Evolutionary conservation across 2,329 filamentous ascomycete genomes (phyloP).

Genomic region (Colletotrichum simmondsii): DNA sequence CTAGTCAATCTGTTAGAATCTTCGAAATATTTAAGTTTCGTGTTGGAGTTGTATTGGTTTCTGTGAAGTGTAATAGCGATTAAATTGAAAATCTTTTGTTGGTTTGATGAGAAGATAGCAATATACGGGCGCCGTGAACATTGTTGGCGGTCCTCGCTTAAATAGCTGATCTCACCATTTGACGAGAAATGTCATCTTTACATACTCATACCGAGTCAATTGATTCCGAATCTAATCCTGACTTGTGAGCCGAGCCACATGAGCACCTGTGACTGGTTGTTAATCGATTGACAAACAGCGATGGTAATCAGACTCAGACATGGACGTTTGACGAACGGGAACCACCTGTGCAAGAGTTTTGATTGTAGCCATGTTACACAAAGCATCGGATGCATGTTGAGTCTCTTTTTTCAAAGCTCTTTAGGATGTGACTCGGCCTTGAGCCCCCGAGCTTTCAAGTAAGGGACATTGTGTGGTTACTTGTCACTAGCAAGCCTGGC

Average conservation of each 20-base stretch:
- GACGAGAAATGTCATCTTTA: neutral
- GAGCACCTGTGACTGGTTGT: neutral
- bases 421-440: neutral
- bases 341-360: neutral
- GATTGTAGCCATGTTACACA: neutral
- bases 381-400: neutral
- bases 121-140: too few relatives aligned
- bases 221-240: neutral
- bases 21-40: too few relatives aligned
- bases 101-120: too few relatives aligned
- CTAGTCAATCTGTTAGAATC: too few relatives aligned
- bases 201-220: neutral
- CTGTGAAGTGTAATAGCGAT: too few relatives aligned
- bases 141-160: too few relatives aligned
- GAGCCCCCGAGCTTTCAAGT: neutral
- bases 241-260: neutral
- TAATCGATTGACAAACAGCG: neutral
- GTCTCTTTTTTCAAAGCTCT: accelerated
- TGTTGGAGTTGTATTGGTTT: too few relatives aligned
- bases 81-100: too few relatives aligned
- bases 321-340: too few relatives aligned
- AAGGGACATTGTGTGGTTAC: too few relatives aligned
- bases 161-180: neutral
- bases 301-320: neutral
- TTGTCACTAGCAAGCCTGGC: too few relatives aligned